These are phyloP conservation scores for Aegilops sharonensis DNA, from an alignment of 176 grass and related monocot genomes.

Conservation along the genomic window DNA sequence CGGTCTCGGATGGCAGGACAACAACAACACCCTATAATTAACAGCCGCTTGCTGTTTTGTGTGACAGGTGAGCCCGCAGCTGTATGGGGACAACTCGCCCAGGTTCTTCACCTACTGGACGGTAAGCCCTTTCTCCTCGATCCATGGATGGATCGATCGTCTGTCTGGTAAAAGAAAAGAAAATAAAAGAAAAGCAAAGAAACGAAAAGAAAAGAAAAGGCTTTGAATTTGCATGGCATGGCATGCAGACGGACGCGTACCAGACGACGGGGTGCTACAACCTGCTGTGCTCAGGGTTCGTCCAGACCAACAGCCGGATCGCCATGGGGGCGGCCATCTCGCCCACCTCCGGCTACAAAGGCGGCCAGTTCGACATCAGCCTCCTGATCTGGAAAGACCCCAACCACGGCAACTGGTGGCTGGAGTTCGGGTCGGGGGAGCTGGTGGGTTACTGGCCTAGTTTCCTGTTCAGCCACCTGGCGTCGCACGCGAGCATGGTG, in stretches of 20 bases:
- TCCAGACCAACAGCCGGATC: constrained; percentile 86
- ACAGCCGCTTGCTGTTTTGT: not conserved
- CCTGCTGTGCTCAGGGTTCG: constrained; percentile 87
- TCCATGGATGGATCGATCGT: no score
- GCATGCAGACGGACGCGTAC: constrained; percentile 75
- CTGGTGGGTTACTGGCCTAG: constrained; percentile 90
- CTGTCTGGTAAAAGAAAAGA: no score
- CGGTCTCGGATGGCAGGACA: no score
- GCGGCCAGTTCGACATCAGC: constrained; percentile 85
- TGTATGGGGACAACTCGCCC: constrained; percentile 80
- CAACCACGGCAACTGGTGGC: constrained; percentile 95
- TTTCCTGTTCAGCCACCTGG: constrained; percentile 81
- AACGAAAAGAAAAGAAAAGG: no score
- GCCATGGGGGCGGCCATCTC: constrained; percentile 95
- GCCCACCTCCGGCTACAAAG: constrained; percentile 63
- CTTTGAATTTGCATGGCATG: not conserved
- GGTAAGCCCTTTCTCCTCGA: constrained; percentile 10
- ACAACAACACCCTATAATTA: not conserved
- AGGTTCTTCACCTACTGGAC: constrained; percentile 99
- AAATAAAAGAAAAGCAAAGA: no score
- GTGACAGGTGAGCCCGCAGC: constrained; percentile 82
- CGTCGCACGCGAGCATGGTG: constrained; percentile 79
- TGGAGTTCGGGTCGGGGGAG: constrained; percentile 76
- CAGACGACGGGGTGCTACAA: constrained; percentile 97
- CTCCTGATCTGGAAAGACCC: constrained; percentile 95